A percentile compares a stretch with the other conserved stretches of the same genome.
phyloP scores from a whole-genome alignment of 352 stramenopile genomes.

The Globisporangium sylvaticum region DNA sequence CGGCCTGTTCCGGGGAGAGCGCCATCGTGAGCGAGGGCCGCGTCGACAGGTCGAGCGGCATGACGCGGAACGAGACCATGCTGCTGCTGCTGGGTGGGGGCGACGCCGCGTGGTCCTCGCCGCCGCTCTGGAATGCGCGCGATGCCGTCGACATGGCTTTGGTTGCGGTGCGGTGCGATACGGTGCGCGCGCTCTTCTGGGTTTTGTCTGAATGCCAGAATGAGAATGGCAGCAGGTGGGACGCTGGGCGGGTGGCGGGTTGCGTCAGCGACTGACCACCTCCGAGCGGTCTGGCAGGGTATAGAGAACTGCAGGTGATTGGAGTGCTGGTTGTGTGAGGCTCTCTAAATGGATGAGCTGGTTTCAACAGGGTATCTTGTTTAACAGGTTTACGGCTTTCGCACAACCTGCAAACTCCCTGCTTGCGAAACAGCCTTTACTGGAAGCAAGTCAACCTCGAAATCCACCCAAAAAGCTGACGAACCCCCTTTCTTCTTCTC shows the following conservation, averaged over 20 bases:
- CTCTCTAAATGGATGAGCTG: neutral
- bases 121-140: neutral
- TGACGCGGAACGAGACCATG: neutral
- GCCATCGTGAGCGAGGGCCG: neutral
- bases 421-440: slow-evolving; percentile 3
- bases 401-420: neutral
- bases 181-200: neutral
- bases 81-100: neutral
- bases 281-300: neutral
- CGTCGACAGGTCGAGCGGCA: neutral
- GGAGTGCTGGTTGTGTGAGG: no score
- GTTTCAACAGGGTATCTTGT: neutral
- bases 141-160: neutral
- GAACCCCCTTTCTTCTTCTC: neutral
- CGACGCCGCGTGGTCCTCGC: neutral
- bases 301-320: neutral
- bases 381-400: neutral
- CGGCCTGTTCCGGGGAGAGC: neutral
- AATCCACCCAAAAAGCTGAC: neutral
- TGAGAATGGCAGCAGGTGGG: neutral
- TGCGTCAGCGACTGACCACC: no score
- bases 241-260: no score
- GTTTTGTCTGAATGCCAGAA: neutral
- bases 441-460: neutral
- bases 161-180: no score